phyloP scores from a whole-genome alignment of 768 basidiomycete species.

The Cyathus striatus region DNA sequence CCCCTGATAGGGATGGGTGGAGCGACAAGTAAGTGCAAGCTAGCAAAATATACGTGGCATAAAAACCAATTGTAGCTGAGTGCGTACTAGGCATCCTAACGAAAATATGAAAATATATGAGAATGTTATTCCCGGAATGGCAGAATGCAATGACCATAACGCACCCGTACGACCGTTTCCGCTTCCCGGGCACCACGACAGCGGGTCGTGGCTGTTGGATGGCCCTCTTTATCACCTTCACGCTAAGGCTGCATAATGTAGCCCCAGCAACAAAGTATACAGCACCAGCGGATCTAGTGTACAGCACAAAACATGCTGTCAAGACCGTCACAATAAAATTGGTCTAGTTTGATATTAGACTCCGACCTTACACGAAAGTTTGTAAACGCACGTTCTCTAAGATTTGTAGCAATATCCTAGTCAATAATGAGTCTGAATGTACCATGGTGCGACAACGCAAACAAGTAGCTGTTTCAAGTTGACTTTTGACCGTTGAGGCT shows the following conservation, averaged over 20 bases:
- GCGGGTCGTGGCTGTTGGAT: conserved; percentile 61
- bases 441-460: too few species aligned
- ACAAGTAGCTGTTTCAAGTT: too few species aligned
- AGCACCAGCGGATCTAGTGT: conserved; percentile 59
- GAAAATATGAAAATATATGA: too few species aligned
- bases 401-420: conserved; percentile 22
- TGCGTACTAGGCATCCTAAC: conserved; percentile 90
- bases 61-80: conserved; percentile 64
- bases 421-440: background rate
- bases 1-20: conserved; percentile 47
- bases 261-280: conserved; percentile 58
- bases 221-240: conserved; percentile 54
- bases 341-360: conserved; percentile 33
- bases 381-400: conserved; percentile 30
- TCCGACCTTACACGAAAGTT: background rate
- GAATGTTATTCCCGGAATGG: background rate
- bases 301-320: conserved; percentile 45
- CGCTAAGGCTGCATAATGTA: conserved; percentile 47
- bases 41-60: conserved; percentile 53
- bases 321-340: conserved; percentile 49
- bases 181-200: conserved; percentile 20
- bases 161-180: conserved; percentile 67
- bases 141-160: conserved; percentile 13
- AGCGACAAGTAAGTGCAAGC: conserved; percentile 54
- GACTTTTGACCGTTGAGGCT: too few species aligned